Evolutionary conservation across 2,329 filamentous ascomycete species (phyloP), one percentile per base, ranked within the genome.

Genomic region (Gnomoniopsis smithogilvyi): DNA sequence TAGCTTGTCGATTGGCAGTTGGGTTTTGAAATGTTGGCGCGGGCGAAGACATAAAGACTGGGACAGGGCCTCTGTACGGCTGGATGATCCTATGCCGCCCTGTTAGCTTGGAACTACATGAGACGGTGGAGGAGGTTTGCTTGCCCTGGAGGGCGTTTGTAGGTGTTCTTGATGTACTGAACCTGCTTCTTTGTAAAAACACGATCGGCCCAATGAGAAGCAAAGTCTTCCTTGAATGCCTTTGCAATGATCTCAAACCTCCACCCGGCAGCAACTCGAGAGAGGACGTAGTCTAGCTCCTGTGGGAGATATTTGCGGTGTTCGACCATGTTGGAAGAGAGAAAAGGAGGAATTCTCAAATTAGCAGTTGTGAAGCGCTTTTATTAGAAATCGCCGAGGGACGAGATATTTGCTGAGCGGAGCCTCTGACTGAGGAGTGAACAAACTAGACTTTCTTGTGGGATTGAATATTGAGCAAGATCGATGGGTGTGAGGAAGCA

Each of bases 111-210:
- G 11, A 8, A 21, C 3, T 15, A 34, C 11, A 12, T 6, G 22
- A 11, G 21, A 6, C 21, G 24, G n/a, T 15, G 30, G 2, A 15
- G 19, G 12, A 24, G 26, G 6, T 19, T 12, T 22, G 17, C 57
- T 50, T n/a, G 60, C 60, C 57, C 57, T 12, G 57, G 58, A 2
- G 57, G 21, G 2, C 30, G 12, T 15, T 51, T 56, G 50, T 60
- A 62, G 19, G 38, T 55, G 10, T 12, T 15, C 15, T 49, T 55
- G 12, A 62, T 62, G 41, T 62, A 62, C 11, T 41, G 30, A 17
- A 62, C 60, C 22, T 62, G 60, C 15, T 60, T 60, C 43, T 52
- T 51, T 11, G 53, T 60, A 34, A 62, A 62, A 7, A 54, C 22
- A 3, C 50, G 53, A 4, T 38, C 12, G 3, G 36, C 46, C 53